A percentile compares a stretch with the other conserved stretches of the same genome.
phyloP scores from a whole-genome alignment of 768 basidiomycete genomes.

The Boletus rubroflammeus region DNA sequence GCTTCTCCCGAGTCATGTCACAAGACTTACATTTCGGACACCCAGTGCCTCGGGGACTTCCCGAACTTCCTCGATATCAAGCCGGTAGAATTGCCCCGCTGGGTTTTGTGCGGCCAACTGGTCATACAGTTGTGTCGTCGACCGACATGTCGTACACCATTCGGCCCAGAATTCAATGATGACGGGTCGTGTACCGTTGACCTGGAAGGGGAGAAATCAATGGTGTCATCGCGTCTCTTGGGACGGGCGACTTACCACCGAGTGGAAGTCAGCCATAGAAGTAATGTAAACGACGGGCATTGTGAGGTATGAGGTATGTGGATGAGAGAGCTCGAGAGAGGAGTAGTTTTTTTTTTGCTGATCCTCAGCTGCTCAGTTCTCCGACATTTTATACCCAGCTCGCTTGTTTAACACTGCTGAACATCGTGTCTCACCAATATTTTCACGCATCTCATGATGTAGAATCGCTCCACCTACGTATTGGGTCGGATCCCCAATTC shows the following conservation, averaged over 20 bases:
- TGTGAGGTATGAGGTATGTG: slow-evolving; percentile 11
- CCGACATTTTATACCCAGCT: slow-evolving; percentile 28
- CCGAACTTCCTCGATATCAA: slow-evolving; percentile 29
- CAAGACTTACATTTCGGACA: slow-evolving; percentile 22
- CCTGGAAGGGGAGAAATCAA: slow-evolving; percentile 16
- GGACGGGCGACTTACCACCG: slow-evolving; percentile 15
- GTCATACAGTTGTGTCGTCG: slow-evolving; percentile 21
- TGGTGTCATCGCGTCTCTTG: not conserved
- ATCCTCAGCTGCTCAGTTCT: slow-evolving; percentile 7
- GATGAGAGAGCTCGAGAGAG: slow-evolving; percentile 8
- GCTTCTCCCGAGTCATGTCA: slow-evolving; percentile 7
- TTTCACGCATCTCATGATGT: slow-evolving; percentile 11
- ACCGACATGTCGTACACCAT: slow-evolving; percentile 26
- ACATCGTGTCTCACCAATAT: slow-evolving; percentile 14
- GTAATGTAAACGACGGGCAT: slow-evolving; percentile 27
- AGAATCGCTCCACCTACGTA: slow-evolving; percentile 19
- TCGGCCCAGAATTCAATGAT: slow-evolving; percentile 34
- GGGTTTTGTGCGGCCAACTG: slow-evolving; percentile 28
- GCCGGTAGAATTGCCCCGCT: slow-evolving; percentile 26
- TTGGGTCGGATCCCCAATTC: slow-evolving; percentile 23
- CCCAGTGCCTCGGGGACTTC: slow-evolving; percentile 23
- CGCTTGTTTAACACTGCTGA: slow-evolving; percentile 13
- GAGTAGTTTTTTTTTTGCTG: slow-evolving; percentile 13
- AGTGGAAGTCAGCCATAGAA: slow-evolving; percentile 26
- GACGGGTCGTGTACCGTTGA: slow-evolving; percentile 20